These are phyloP conservation scores for Hagleromyces aurorensis DNA, from an alignment of 805 yeast species.

Conservation along the genomic window DNA sequence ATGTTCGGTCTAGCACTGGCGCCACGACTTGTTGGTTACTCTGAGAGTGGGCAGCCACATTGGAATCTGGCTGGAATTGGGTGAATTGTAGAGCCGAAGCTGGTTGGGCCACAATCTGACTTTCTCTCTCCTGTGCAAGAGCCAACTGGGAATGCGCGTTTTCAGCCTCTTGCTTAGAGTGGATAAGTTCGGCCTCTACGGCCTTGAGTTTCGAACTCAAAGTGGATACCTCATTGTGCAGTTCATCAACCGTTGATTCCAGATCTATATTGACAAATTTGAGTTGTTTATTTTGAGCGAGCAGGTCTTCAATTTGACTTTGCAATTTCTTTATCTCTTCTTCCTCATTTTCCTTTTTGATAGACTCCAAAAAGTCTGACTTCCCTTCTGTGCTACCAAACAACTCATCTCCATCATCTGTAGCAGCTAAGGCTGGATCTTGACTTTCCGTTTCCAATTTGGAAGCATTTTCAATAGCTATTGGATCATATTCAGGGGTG, in stretches of 20 bases:
- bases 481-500: conserved; percentile 7
- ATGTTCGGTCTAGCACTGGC: conserved; percentile 42
- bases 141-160: too few relatives aligned
- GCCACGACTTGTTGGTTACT: conserved; percentile 13
- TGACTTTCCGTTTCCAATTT: conserved; percentile 4
- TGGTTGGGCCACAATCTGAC: not conserved
- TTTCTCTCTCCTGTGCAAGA: not conserved
- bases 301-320: conserved; percentile 32
- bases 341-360: conserved; percentile 30
- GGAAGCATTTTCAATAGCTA: conserved; percentile 7
- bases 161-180: too few relatives aligned
- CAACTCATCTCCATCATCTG: conserved; percentile 12
- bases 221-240: conserved; percentile 32
- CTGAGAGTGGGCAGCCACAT: conserved; percentile 1
- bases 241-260: conserved; percentile 29
- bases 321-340: conserved; percentile 31
- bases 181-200: conserved; percentile 22
- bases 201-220: conserved; percentile 26
- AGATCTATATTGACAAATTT: conserved; percentile 30
- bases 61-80: conserved; percentile 13
- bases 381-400: conserved; percentile 10
- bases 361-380: conserved; percentile 26
- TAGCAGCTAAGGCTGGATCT: conserved; percentile 12
- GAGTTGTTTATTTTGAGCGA: conserved; percentile 29
- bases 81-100: conserved; percentile 10